A percentile compares a stretch with the other conserved stretches of the same genome.
phyloP scores from a whole-genome alignment of 257 asterid genomes.

The Solanum pennellii region DNA sequence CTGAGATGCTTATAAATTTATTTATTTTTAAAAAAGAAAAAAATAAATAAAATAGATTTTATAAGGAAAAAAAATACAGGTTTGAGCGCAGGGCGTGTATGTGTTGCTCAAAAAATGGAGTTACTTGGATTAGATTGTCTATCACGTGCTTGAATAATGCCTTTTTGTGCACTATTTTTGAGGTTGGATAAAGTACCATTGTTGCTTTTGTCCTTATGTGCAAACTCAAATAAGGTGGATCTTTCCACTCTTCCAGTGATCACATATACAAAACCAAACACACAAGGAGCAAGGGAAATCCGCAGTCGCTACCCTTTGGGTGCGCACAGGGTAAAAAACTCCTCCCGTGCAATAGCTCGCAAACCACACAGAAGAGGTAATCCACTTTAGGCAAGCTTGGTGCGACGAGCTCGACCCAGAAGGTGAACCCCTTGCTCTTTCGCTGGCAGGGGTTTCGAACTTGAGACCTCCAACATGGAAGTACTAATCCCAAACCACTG shows the following conservation, averaged over 20 bases:
- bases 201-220: not conserved
- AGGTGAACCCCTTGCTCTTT: not conserved
- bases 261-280: not conserved
- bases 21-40: not conserved
- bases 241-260: not conserved
- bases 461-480: not conserved
- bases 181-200: not conserved
- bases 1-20: not conserved
- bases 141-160: not conserved
- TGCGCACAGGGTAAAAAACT: not conserved
- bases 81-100: not conserved
- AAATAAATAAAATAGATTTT: not conserved
- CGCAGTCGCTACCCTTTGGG: not conserved
- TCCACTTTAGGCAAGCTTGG: too few relatives aligned
- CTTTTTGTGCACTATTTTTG: not conserved
- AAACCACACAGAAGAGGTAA: too few relatives aligned
- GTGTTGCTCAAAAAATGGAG: not conserved
- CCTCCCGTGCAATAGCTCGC: not conserved
- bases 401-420: not conserved
- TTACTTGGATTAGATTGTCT: not conserved
- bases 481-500: not conserved
- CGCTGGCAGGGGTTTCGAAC: not conserved
- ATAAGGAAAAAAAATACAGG: not conserved
- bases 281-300: not conserved
- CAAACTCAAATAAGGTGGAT: not conserved